phyloP scores from a whole-genome alignment of 495 filamentous ascomycete genomes.

The Talaromyces liani region DNA sequence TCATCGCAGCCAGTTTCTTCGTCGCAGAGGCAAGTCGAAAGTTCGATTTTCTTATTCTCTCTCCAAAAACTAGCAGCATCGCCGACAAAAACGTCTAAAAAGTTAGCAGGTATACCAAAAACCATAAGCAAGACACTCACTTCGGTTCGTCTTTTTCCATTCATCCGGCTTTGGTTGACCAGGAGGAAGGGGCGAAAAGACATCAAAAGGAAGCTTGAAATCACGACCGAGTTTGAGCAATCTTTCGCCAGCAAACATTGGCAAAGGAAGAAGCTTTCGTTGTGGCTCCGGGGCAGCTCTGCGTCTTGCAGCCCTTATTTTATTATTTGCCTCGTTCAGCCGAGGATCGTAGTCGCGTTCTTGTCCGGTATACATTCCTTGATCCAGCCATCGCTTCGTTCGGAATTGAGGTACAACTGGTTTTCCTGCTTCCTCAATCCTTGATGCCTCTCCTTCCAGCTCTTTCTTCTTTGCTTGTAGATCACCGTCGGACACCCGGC shows the following conservation, averaged over 20 bases:
- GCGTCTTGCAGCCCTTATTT: slow-evolving; percentile 40
- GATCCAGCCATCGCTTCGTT: slow-evolving; percentile 65
- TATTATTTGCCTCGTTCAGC: slow-evolving; percentile 55
- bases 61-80: slow-evolving; percentile 83
- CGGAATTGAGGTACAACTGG: slow-evolving; percentile 31
- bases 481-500: slow-evolving; percentile 42
- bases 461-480: slow-evolving; percentile 36
- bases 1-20: slow-evolving; percentile 77
- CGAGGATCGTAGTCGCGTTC: slow-evolving; percentile 54
- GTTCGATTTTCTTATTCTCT: slow-evolving; percentile 62
- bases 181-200: slow-evolving; percentile 77
- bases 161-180: slow-evolving; percentile 86
- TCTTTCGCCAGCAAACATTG: slow-evolving; percentile 57
- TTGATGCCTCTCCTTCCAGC: slow-evolving; percentile 24
- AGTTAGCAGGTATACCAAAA: slow-evolving; percentile 13
- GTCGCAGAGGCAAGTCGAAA: slow-evolving; percentile 75
- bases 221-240: slow-evolving; percentile 61
- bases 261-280: slow-evolving; percentile 50
- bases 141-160: slow-evolving; percentile 84
- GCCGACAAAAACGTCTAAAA: slow-evolving; percentile 80
- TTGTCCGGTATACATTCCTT: slow-evolving; percentile 89
- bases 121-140: slow-evolving; percentile 39
- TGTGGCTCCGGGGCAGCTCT: slow-evolving; percentile 34
- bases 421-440: slow-evolving; percentile 33
- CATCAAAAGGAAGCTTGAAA: slow-evolving; percentile 82